These are phyloP conservation scores for Myriosclerotinia scirpicola DNA, from an alignment of 2,329 filamentous ascomycete species.

Conservation along the genomic window DNA sequence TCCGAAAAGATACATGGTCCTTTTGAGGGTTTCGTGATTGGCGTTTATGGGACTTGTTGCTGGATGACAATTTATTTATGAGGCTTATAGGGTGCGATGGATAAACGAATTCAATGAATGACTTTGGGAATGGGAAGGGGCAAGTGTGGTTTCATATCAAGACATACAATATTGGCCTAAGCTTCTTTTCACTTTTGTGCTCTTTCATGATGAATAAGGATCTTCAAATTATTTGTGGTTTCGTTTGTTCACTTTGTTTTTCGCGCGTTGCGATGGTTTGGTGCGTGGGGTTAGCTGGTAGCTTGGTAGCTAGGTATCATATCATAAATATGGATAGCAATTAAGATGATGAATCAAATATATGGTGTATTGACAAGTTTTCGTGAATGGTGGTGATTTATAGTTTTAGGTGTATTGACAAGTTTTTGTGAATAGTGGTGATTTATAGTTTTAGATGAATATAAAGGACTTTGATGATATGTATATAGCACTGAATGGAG, in stretches of 20 bases:
- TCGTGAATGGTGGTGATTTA: too few relatives aligned
- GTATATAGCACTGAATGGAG: too few relatives aligned
- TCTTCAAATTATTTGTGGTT: neutral
- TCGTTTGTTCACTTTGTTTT: neutral
- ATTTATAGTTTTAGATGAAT: too few relatives aligned
- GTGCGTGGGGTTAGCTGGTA: neutral
- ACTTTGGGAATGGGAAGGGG: neutral
- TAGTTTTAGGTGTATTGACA: too few relatives aligned
- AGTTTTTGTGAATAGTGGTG: too few relatives aligned
- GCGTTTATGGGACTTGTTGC: neutral
- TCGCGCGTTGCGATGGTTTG: neutral
- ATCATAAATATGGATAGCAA: neutral
- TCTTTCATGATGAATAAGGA: neutral
- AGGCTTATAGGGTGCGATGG: neutral
- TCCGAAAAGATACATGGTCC: neutral
- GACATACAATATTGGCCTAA: conserved; percentile 3
- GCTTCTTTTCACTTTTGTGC: neutral
- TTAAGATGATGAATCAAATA: neutral
- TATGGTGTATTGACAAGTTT: too few relatives aligned
- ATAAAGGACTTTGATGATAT: too few relatives aligned
- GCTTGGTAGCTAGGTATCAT: neutral
- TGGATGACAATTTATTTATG: neutral
- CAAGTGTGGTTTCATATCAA: neutral
- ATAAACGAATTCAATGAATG: neutral
- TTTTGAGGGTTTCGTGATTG: neutral